A percentile compares a stretch with the other conserved stretches of the same genome.
These are phyloP conservation scores for Clitopilus passeckerianus DNA, from an alignment of 768 basidiomycete genomes.

Conservation along the genomic window DNA sequence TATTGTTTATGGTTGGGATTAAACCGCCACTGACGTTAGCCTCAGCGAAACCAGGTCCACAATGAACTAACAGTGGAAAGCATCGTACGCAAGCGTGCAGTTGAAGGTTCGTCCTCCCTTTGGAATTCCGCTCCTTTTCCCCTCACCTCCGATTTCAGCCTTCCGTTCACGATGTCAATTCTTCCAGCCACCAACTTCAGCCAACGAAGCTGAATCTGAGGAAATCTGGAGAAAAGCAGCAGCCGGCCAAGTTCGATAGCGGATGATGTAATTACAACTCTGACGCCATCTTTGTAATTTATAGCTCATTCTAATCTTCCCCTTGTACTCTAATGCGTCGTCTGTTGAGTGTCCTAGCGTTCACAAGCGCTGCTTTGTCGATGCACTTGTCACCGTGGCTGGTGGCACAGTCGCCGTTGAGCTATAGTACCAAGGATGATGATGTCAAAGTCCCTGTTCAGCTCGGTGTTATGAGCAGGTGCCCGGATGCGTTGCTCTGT, in stretches of 20 bases:
- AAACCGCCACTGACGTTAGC: conserved; percentile 6
- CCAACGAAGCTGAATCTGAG: conserved; percentile 42
- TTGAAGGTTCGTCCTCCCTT: conserved; percentile 50
- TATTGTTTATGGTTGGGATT: conserved; percentile 4
- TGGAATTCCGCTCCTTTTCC: conserved; percentile 3
- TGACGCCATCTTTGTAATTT: conserved; percentile 11
- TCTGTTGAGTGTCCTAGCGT: conserved; percentile 5
- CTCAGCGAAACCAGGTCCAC: conserved; percentile 66
- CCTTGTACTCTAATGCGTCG: conserved; percentile 1
- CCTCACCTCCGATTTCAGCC: conserved; percentile 33
- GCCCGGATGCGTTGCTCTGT: conserved; percentile 82
- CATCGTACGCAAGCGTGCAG: conserved; percentile 64
- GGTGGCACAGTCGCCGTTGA: conserved; percentile 4
- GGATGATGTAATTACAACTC: background rate
- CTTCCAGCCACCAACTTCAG: conserved; percentile 62
- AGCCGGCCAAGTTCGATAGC: background rate
- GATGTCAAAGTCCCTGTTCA: conserved; percentile 42
- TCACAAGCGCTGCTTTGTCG: conserved; percentile 1
- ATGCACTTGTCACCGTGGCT: conserved; percentile 5
- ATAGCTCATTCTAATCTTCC: background rate
- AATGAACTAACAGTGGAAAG: conserved; percentile 71
- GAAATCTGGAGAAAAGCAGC: conserved; percentile 37
- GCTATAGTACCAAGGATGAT: background rate
- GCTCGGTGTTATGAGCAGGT: conserved; percentile 49
- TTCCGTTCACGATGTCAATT: conserved; percentile 78